Percentiles rank a stretch among this genome's conserved stretches.
Conservation (phyloP, 257 asterid species). For the Solanum pinnatisectum region DNA sequence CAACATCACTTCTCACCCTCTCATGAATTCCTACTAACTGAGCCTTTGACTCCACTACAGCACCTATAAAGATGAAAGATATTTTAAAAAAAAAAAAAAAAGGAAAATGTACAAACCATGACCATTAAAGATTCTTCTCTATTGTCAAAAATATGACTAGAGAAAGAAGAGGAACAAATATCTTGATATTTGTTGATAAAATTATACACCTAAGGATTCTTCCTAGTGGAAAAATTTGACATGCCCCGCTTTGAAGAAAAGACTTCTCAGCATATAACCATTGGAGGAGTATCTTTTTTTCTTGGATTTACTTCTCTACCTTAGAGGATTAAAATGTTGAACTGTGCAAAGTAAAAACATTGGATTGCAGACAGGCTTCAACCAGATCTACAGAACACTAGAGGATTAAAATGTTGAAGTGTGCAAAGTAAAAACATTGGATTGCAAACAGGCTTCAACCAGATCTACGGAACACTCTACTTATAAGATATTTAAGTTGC, state of each 20-base stretch:
- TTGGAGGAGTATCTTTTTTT: not conserved
- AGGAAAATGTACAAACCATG: not conserved
- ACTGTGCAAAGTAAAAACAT: not conserved
- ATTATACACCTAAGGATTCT: not conserved
- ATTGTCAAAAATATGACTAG: not conserved
- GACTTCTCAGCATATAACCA: not conserved
- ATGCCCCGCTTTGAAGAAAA: not conserved
- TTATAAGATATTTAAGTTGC: not conserved
- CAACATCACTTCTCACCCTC: constrained; percentile 90
- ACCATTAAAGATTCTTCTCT: not conserved
- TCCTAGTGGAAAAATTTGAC: not conserved
- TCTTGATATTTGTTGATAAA: not conserved
- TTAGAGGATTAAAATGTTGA: not conserved
- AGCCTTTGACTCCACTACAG: constrained; percentile 74
- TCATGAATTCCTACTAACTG: constrained; percentile 79
- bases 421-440: not conserved
- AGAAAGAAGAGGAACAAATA: not conserved
- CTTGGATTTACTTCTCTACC: not conserved
- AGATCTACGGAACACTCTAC: not conserved
- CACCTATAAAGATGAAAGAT: constrained; percentile 45
- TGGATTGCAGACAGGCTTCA: not conserved
- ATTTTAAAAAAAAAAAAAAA: too few relatives aligned
- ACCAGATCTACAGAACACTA: not conserved
- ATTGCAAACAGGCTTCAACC: not conserved
- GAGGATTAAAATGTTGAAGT: not conserved